A percentile compares a stretch with the other conserved stretches of the same genome.
These are phyloP conservation scores for Leptomonas pyrrhocoris DNA, from an alignment of 208 protist species.

Conservation along the genomic window DNA sequence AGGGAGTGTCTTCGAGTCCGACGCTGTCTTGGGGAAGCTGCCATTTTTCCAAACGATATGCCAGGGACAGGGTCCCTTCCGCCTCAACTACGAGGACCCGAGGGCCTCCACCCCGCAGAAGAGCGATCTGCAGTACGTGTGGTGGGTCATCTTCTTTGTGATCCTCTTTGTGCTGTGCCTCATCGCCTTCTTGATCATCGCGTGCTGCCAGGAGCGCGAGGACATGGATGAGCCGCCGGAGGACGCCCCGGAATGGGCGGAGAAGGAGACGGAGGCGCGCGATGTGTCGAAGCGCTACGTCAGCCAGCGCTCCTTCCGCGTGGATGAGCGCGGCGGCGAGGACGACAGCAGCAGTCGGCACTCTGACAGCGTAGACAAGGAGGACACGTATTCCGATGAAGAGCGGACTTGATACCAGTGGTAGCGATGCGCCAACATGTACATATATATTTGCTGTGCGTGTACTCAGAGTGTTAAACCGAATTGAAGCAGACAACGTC, in stretches of 20 bases:
- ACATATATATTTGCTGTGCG: too few relatives aligned
- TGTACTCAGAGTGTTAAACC: too few relatives aligned
- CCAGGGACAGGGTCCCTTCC: constrained; percentile 25
- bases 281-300: constrained; percentile 30
- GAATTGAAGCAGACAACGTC: too few relatives aligned
- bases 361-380: background rate
- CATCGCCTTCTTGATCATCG: constrained; percentile 30
- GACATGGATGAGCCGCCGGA: constrained; percentile 54
- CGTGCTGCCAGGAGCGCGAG: constrained; percentile 48
- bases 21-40: background rate
- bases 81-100: constrained; percentile 18
- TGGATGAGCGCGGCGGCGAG: background rate
- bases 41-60: constrained; percentile 26
- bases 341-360: background rate
- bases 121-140: constrained; percentile 21
- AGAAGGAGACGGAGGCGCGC: constrained; percentile 26
- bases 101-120: constrained; percentile 1
- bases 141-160: constrained; percentile 35
- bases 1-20: background rate
- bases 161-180: constrained; percentile 36
- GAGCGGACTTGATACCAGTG: background rate
- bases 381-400: constrained; percentile 2
- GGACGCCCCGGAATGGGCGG: constrained; percentile 44
- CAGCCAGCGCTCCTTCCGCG: constrained; percentile 31
- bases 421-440: too few relatives aligned